A percentile compares a stretch with the other conserved stretches of the same genome.
Evolutionary conservation across 106 monocot species (phyloP).

Genomic region (Acorus calamus): DNA sequence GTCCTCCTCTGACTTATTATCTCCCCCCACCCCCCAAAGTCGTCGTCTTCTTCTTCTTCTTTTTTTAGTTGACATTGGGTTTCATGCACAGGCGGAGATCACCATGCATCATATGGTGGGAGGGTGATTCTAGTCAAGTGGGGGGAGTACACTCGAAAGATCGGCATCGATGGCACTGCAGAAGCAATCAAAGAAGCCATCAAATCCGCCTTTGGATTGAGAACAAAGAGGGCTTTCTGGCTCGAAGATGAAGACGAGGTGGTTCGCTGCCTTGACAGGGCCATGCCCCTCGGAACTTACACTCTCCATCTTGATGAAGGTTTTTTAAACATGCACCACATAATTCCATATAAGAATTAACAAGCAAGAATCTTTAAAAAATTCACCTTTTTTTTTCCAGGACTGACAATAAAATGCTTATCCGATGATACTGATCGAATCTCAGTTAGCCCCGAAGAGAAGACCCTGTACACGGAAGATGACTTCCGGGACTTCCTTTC

Average conservation of each 20-base stretch:
- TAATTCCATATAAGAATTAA: background rate
- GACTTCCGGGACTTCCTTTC: slow-evolving; percentile 71
- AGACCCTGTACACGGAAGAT: slow-evolving; percentile 77
- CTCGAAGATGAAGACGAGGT: slow-evolving; percentile 97
- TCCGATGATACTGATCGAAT: slow-evolving; percentile 55
- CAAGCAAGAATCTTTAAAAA: too few species aligned
- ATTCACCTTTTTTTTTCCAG: slow-evolving; percentile 18
- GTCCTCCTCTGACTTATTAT: too few species aligned
- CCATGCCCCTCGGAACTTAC: slow-evolving; percentile 87
- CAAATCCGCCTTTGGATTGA: slow-evolving; percentile 82
- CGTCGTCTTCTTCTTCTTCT: background rate
- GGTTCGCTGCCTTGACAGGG: slow-evolving; percentile 79
- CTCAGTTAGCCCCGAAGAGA: slow-evolving; percentile 59
- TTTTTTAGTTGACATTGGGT: background rate
- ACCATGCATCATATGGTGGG: slow-evolving; percentile 51
- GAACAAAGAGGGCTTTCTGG: slow-evolving; percentile 92
- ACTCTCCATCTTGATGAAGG: slow-evolving; percentile 86
- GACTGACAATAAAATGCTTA: slow-evolving; percentile 73
- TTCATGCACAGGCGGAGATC: slow-evolving; percentile 44
- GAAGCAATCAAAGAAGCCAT: slow-evolving; percentile 95
- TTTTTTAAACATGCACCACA: slow-evolving; percentile 2
- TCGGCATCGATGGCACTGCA: slow-evolving; percentile 93
- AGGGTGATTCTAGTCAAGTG: slow-evolving; percentile 81
- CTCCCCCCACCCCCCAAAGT: too few species aligned
- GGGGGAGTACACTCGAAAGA: slow-evolving; percentile 74